These are phyloP conservation scores for Platanus orientalis DNA, from an alignment of 164 flowering plant genomes.

Conservation along the genomic window DNA sequence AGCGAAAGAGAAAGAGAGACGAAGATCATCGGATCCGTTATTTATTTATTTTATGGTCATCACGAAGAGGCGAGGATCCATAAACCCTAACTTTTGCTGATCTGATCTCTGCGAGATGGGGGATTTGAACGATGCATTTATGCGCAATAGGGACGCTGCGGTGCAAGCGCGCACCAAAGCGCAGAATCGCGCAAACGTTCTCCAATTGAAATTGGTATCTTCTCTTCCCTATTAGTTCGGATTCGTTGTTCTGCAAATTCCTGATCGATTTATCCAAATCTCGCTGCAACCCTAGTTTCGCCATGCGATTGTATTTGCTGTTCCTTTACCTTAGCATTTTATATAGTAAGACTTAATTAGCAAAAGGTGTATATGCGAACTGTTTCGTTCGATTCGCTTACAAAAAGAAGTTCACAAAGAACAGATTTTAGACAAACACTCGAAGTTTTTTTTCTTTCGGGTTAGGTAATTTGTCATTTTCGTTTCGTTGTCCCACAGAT, in stretches of 20 bases:
- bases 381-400: too few species aligned
- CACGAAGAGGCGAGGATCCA: not conserved
- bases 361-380: too few species aligned
- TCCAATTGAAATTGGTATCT: slow-evolving; percentile 76
- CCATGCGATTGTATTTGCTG: too few species aligned
- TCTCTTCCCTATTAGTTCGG: not conserved
- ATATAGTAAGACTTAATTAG: too few species aligned
- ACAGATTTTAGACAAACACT: too few species aligned
- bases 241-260: too few species aligned
- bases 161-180: slow-evolving; percentile 87
- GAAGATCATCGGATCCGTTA: not conserved
- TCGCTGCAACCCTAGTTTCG: too few species aligned
- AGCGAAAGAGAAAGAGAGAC: not conserved
- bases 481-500: too few species aligned
- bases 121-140: slow-evolving; percentile 67
- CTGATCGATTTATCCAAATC: not conserved
- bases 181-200: slow-evolving; percentile 81
- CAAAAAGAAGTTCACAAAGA: too few species aligned
- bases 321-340: too few species aligned
- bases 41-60: not conserved
- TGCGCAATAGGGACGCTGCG: slow-evolving; percentile 75
- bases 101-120: slow-evolving; percentile 45
- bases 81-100: slow-evolving; percentile 35
- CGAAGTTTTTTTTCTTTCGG: too few species aligned
- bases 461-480: too few species aligned